Percentiles rank a stretch among this genome's conserved stretches.
Evolutionary conservation across 2,329 filamentous ascomycete genomes (phyloP).

Genomic region (Aaosphaeria arxii): DNA sequence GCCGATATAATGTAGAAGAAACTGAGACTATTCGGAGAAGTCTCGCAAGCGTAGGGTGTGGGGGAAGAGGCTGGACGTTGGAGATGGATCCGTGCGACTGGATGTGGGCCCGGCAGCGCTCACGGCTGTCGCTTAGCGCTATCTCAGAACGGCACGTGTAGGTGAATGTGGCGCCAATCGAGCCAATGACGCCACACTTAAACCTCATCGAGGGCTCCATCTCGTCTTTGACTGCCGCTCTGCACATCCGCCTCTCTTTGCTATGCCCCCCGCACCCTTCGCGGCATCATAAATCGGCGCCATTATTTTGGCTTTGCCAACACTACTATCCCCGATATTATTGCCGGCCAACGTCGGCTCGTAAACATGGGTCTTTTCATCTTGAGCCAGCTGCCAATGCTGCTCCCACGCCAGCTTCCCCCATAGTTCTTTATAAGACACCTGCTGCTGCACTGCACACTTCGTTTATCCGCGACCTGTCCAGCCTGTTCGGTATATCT

Average conservation of each 20-base stretch:
- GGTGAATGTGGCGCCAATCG: too few species aligned
- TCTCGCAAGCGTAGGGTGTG: too few species aligned
- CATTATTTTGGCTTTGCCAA: neutral
- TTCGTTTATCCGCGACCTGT: neutral
- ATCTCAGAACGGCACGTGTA: too few species aligned
- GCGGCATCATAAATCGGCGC: constrained; percentile 13
- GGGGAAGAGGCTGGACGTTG: too few species aligned
- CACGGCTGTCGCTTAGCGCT: too few species aligned
- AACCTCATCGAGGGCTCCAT: neutral
- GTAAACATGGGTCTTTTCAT: constrained; percentile 12
- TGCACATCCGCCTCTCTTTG: constrained; percentile 5
- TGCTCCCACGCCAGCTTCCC: too few species aligned
- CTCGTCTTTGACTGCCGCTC: constrained; percentile 10
- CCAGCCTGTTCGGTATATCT: neutral
- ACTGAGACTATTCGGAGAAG: too few species aligned
- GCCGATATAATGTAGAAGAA: too few species aligned
- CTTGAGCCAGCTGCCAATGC: neutral
- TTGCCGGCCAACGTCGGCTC: constrained; percentile 14
- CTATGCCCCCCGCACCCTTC: constrained; percentile 9
- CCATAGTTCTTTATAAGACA: neutral
- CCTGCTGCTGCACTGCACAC: neutral
- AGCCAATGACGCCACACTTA: neutral
- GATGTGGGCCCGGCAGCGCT: too few species aligned
- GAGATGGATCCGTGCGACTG: too few species aligned
- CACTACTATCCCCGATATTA: constrained; percentile 6